Base-by-base conservation (phyloP, 169 alveolate species). In the Eimeria acervulina region DNA sequence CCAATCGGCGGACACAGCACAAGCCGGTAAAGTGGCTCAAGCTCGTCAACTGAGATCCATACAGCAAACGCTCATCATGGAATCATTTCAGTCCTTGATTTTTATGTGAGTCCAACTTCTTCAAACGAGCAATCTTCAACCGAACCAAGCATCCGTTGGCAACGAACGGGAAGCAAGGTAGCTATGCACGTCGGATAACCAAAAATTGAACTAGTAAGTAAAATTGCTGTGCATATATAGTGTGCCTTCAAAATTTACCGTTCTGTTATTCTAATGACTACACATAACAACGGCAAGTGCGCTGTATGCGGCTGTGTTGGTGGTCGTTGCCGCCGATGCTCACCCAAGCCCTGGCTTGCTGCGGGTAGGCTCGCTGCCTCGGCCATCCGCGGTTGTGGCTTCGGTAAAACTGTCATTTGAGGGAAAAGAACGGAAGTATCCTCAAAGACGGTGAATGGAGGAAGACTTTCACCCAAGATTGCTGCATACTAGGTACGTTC, bases 331-430 rank as follows among this genome's bases (percentile, higher is more conserved):
- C 94, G 94, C 94, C 94, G 94, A 87, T 87, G 94, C 94, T 63
- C 94, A 61, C 80, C 61, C 94, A 59, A 87, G 94, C 83, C 81
- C 94, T 87, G 94, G 94, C 94, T 87, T 52, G 81, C 94, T 87
- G 94, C 59, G 61, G 61, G 63, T 51, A 55, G 47, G 83, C 94
- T 87, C 63, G 94, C 94, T 63, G 81, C 94, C 94, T 63, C 59
- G 94, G 17, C 59, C 83, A 63, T 44, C 94, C 66, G 33, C 31
- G 28, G 12, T 7, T 40, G 61, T 38, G 70, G 33, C 38, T 33
- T 87, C 94, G 63, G 36, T 38, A 74, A 87, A 63, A 87, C 94
- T 87, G 83, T 87, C 26, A 40, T 87, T 63, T 63, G 94, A 40
- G 94, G 94, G 83, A 61, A 63, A 63, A 40, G 40, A 38, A 52